Percentiles rank a stretch among this genome's conserved stretches.
These are phyloP conservation scores for Penicillium corylophilum DNA, from an alignment of 2,329 filamentous ascomycete species.

Conservation along the genomic window DNA sequence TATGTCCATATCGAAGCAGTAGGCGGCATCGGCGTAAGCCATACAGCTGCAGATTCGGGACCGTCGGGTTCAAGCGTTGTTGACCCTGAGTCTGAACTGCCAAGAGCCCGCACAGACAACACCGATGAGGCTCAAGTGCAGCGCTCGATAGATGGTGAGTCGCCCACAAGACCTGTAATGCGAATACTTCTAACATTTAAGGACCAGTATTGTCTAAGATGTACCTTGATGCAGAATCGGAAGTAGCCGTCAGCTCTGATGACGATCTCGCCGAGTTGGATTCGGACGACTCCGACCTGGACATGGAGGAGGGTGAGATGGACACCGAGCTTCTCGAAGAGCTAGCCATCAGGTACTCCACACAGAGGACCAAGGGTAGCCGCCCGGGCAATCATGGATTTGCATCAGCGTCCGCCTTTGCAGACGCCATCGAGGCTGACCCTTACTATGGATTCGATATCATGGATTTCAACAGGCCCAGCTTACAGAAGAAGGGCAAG, in stretches of 20 bases:
- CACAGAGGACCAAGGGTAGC: slow-evolving; percentile 53
- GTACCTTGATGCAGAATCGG: slow-evolving; percentile 13
- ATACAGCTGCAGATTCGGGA: slow-evolving; percentile 1
- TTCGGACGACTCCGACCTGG: slow-evolving; percentile 6
- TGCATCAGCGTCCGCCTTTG: slow-evolving; percentile 56
- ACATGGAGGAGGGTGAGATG: slow-evolving; percentile 9
- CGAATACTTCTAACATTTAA: slow-evolving; percentile 1
- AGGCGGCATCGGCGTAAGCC: slow-evolving; percentile 9
- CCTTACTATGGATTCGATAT: slow-evolving; percentile 73
- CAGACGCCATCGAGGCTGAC: slow-evolving; percentile 58
- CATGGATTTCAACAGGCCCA: slow-evolving; percentile 77
- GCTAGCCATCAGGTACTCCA: slow-evolving; percentile 20
- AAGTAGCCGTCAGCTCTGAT: slow-evolving; percentile 4
- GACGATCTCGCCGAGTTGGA: slow-evolving; percentile 12
- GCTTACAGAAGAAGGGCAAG: slow-evolving; percentile 64
- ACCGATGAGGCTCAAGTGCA: slow-evolving; percentile 10
- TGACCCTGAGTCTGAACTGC: neutral
- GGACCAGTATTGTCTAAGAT: slow-evolving; percentile 21
- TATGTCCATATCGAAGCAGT: neutral
- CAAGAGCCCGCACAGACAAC: neutral
- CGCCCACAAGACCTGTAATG: neutral
- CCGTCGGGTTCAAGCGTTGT: neutral
- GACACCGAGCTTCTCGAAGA: slow-evolving; percentile 52
- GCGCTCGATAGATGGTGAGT: slow-evolving; percentile 17
- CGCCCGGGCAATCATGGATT: slow-evolving; percentile 37